Base-by-base conservation (phyloP, 108 stramenopile species). In the Pinguiococcus pyrenoidosus region DNA sequence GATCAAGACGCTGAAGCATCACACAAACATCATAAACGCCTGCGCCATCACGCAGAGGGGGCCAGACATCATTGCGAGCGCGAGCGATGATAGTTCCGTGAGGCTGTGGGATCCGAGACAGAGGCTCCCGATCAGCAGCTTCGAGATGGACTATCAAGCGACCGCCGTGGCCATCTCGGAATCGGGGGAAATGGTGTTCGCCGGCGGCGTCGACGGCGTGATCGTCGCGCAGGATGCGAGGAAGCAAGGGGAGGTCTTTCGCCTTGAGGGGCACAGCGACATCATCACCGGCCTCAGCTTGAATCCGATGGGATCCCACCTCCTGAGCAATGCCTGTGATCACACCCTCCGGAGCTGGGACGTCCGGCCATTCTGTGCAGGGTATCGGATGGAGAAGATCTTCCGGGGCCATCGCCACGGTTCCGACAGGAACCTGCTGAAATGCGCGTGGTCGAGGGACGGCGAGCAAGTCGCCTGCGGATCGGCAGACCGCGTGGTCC, bases 261-360 rank as follows among this genome's bases (percentile, higher is more conserved):
- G 30, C 4, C 65, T 87, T 59, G 74, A 78, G 53, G 87, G 82
- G 2, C 87, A 86, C 44, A 46, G 22, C 14, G 82, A 89, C 47
- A 83, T 79, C 10, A 72, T 89, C 37, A 89, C 85, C 12, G 80
- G 80, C 49, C 74, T 64, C 8, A 17, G 59, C 20, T 53, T 69
- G 8, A 71, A 68, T 57, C 59, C 68, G 22, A 59, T 62, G 34
- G 64, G 81, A 14, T 81, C 77, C 10, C 79, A 81, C 36, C 42
- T 89, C 14, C 66, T 89, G 17, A 71, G 75, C 37, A 86, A 89
- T 58, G 63, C 74, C 32, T 87, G 87, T 85, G 87, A 89, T 66
- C 51, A 52, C 12, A 77, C 73, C 2, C 18, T 86, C 2, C 50
- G 55, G 33, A 48, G 59, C 12, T 89, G 84, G 84, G 84, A 89